Evolutionary conservation across 495 filamentous ascomycete species (phyloP), one percentile per base, ranked within the genome.

Genomic region (Rhypophila decipiens): DNA sequence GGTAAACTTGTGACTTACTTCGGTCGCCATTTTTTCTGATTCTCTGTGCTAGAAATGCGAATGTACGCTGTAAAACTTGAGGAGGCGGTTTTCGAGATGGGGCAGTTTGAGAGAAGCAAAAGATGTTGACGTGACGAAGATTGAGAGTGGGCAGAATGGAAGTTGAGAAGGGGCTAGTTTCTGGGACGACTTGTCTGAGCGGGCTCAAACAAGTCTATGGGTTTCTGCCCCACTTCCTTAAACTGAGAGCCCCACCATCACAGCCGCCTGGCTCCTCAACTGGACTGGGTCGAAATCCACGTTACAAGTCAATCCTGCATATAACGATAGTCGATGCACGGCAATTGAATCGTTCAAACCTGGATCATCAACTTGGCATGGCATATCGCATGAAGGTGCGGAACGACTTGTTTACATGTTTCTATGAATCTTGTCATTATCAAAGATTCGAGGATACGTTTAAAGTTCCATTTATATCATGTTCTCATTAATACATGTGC

Each of bases 1-100:
- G 31, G 31, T 15, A 35, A 35, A 5, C 12, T 13, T 31, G 27
- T 20, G 67, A 77, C 80, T 68, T 70, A 85, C 82, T 72, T 85
- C 82, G 57, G 70, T 82, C 59, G 82, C 80, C 82, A 85, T 85
- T 55, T 67, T 39, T 24, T 36, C 35, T 34, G 39, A 45, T 42
- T 42, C 51, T 34, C 15, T 42, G 43, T 51, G 43, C 45, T 41
- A 46, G 56, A 53, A 44, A 54, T 58, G 59, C 44, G 34, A 49
- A 53, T 60, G 42, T 52, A 52, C 51, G 44, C 46, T 42, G 49
- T 22, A 45, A 50, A 44, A 55, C 27, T 36, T 21, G 31, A 11
- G 19, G 23, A 34, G 39, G 15, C 15, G 24, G 22, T 18, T 23
- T 23, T 24, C 44, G 42, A 41, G 20, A 39, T 41, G 46, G 18